A percentile compares a stretch with the other conserved stretches of the same genome.
These are phyloP conservation scores for Crucihimalaya himalaica DNA, from an alignment of 345 rosid genomes.

Conservation along the genomic window DNA sequence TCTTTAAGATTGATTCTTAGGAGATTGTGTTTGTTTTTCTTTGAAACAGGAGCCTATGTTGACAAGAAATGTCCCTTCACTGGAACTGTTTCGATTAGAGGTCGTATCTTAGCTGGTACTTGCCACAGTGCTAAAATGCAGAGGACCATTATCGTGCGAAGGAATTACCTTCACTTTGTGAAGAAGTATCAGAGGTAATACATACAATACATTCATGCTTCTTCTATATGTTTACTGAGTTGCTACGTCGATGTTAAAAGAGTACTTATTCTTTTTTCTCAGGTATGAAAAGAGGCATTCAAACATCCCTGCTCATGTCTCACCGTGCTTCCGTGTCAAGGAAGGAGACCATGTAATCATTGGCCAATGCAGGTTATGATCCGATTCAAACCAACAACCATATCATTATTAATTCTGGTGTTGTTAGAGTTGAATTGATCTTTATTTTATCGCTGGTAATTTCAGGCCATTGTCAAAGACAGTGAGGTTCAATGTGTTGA, in stretches of 20 bases:
- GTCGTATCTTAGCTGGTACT: conserved; percentile 80
- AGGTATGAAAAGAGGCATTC: conserved; percentile 53
- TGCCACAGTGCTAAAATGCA: conserved; percentile 92
- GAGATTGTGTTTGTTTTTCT: background rate
- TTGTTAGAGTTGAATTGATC: background rate
- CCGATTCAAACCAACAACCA: background rate
- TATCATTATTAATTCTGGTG: background rate
- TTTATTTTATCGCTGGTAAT: background rate
- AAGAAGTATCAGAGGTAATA: conserved; percentile 68
- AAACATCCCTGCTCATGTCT: conserved; percentile 41
- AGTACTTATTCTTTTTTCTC: background rate
- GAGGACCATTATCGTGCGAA: conserved; percentile 85
- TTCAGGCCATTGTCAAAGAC: conserved; percentile 80
- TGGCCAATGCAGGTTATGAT: conserved; percentile 43
- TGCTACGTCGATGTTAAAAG: background rate
- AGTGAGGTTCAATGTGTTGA: conserved; percentile 74
- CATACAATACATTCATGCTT: background rate
- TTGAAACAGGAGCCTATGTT: conserved; percentile 61
- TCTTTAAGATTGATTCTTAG: background rate
- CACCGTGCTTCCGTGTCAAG: conserved; percentile 43
- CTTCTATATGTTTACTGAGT: background rate
- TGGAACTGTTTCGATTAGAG: conserved; percentile 79
- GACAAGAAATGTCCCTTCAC: conserved; percentile 90
- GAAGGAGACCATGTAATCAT: conserved; percentile 47
- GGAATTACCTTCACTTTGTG: conserved; percentile 80